A percentile compares a stretch with the other conserved stretches of the same genome.
Evolutionary conservation across 768 basidiomycete genomes (phyloP).

Genomic region (Pleurotus tuber-regium): DNA sequence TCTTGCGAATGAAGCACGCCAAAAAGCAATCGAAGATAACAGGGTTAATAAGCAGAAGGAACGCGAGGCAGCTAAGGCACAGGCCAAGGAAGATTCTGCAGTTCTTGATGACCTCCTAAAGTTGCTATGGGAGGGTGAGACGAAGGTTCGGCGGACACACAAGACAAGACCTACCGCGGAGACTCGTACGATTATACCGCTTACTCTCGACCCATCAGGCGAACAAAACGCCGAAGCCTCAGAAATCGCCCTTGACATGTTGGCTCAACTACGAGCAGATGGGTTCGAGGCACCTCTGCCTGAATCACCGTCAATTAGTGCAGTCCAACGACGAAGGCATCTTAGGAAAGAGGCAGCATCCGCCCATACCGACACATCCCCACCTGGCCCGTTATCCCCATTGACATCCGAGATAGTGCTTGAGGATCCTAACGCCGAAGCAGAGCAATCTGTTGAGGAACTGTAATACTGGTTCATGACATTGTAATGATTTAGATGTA

Average conservation of each 20-base stretch:
- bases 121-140: constrained; percentile 69
- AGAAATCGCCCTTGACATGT: constrained; percentile 70
- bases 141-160: constrained; percentile 53
- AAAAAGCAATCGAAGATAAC: constrained; percentile 62
- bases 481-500: constrained; percentile 10
- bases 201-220: constrained; percentile 31
- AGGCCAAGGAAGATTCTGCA: constrained; percentile 47
- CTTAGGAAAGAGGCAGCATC: constrained; percentile 25
- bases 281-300: constrained; percentile 52
- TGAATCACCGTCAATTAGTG: constrained; percentile 43
- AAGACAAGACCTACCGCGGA: constrained; percentile 43
- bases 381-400: neutral
- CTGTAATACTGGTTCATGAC: neutral
- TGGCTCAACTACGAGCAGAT: constrained; percentile 69
- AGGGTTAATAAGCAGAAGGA: constrained; percentile 53
- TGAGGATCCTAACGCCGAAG: neutral
- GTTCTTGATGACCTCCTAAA: constrained; percentile 72
- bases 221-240: constrained; percentile 41
- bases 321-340: constrained; percentile 36
- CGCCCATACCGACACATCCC: neutral
- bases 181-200: constrained; percentile 27
- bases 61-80: constrained; percentile 32
- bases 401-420: constrained; percentile 2
- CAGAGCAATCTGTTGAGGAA: neutral
- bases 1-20: constrained; percentile 64